A percentile compares a stretch with the other conserved stretches of the same genome.
Evolutionary conservation across 2,329 filamentous ascomycete species (phyloP).

Genomic region (Hypoxylon sp.): DNA sequence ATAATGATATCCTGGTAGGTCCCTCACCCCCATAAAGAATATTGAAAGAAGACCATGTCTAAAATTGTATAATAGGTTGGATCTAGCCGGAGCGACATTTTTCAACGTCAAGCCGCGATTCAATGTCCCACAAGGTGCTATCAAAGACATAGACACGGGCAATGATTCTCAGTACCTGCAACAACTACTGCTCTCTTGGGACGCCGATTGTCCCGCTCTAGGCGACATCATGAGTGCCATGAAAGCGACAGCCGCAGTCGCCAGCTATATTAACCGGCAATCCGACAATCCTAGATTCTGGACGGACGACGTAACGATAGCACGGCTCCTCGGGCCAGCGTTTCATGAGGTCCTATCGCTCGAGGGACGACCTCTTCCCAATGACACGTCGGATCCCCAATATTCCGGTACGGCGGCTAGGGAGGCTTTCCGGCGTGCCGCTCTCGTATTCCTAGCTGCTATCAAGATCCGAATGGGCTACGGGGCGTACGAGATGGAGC

Average conservation of each 20-base stretch:
- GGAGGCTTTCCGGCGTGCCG: constrained; percentile 50
- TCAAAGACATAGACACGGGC: constrained; percentile 43
- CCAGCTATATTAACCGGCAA: constrained; percentile 49
- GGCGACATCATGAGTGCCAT: constrained; percentile 49
- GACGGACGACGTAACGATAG: constrained; percentile 48
- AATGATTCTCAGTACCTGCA: constrained; percentile 45
- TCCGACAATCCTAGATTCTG: constrained; percentile 43
- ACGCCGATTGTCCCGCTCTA: constrained; percentile 43
- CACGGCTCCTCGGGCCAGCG: constrained; percentile 48
- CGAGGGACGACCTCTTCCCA: constrained; percentile 47
- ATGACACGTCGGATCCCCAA: constrained; percentile 25
- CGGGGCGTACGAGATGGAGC: constrained; percentile 41
- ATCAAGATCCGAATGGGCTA: constrained; percentile 49
- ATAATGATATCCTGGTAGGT: constrained; percentile 52
- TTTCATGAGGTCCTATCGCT: constrained; percentile 49
- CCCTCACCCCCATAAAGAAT: too few species aligned
- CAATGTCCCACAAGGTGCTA: constrained; percentile 39
- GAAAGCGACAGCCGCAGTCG: constrained; percentile 48
- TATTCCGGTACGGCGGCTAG: constrained; percentile 49
- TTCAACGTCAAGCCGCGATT: constrained; percentile 47
- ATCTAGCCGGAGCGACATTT: constrained; percentile 50
- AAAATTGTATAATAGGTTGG: constrained; percentile 42
- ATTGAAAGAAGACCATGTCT: not conserved
- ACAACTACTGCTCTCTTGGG: constrained; percentile 45
- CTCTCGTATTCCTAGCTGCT: constrained; percentile 49